Evolutionary conservation across 2,329 filamentous ascomycete species (phyloP), one percentile per base, ranked within the genome.

Genomic region (Dactylellina sp.): DNA sequence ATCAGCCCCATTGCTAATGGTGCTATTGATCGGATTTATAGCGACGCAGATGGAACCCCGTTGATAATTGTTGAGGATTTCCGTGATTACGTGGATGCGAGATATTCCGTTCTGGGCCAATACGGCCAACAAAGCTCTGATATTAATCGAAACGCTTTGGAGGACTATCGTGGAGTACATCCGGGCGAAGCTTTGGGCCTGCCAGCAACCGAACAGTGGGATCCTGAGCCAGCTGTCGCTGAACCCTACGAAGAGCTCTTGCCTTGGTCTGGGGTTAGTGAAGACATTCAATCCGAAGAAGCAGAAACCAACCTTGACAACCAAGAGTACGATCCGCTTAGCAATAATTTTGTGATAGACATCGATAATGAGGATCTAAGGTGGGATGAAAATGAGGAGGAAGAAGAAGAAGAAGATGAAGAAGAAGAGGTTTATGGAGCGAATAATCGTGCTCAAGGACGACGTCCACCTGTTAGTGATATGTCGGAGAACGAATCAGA

Each of bases 41-140:
- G 12, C 1, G 32, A 60, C n/a, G 9, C 7, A 3, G 16, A 56
- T n/a, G 40, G 24, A 0, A 18, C 25, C 22, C 18, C 28, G n/a
- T 16, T 56, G 11, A 32, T 62, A 11, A 32, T 11, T 2, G 25
- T 39, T 39, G n/a, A 42, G 7, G 35, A 50, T 3, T 71, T 56
- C 35, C 1, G 12, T 7, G 32, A 16, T 20, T 59, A 59, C 16
- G 25, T 20, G 37, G 18, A 50, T 16, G 57, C 57, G 18, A 32
- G 14, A 32, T 11, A 11, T 7, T 12, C 7, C 20, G 39, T 46
- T 35, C 9, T 28, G 37, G 39, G 35, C 4, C 28, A 32, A 18
- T 9, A 24, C 24, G n/a, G 7, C 18, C 35, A 25, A 32, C n/a
- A 14, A 28, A 52, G 28, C 9, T 9, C 28, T 32, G 28, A 32